phyloP scores from a whole-genome alignment of 139 green algal genomes.

The Coelastrella sp. region DNA sequence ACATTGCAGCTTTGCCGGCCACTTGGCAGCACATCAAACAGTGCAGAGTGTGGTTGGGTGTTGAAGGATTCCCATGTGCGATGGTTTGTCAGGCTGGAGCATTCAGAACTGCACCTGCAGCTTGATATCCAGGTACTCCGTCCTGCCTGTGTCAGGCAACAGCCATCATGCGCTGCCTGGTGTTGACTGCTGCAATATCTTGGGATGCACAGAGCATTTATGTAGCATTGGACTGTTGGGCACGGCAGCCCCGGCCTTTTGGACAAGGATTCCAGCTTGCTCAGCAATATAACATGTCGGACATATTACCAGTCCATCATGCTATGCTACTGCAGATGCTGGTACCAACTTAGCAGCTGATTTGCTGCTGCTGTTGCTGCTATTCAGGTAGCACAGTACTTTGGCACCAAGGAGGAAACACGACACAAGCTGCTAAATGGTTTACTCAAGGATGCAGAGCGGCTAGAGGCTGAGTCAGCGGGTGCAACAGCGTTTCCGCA shows the following conservation, averaged over 20 bases:
- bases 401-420: not conserved
- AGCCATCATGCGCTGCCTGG: not conserved
- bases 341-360: not conserved
- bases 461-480: not conserved
- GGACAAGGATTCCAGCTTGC: too few relatives aligned
- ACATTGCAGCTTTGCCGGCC: not conserved
- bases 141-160: not conserved
- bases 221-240: too few relatives aligned
- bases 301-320: too few relatives aligned
- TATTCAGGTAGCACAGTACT: not conserved
- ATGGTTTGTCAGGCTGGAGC: not conserved
- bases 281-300: too few relatives aligned
- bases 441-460: not conserved
- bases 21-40: not conserved
- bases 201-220: too few relatives aligned
- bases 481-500: not conserved
- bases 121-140: constrained; percentile 4
- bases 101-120: not conserved
- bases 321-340: too few relatives aligned
- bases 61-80: not conserved
- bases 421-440: not conserved
- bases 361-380: not conserved
- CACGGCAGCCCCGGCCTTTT: too few relatives aligned
- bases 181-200: not conserved
- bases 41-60: not conserved